Base-by-base conservation (phyloP, 139 green algal genomes). In the Coelastrella sp. region DNA sequence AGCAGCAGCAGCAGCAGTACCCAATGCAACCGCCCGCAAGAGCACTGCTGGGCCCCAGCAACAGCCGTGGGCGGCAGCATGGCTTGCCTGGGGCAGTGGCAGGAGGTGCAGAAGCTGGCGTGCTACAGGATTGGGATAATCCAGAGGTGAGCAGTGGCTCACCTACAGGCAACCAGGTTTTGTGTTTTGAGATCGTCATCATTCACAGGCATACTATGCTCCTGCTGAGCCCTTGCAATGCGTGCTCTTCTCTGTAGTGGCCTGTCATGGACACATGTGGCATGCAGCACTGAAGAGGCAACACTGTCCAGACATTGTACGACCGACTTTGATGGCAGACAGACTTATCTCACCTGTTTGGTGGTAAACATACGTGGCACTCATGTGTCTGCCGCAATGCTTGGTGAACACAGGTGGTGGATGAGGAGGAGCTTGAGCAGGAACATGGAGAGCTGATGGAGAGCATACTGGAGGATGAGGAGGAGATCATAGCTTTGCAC, bases 401-500 rank as follows among this genome's bases (percentile, higher is more conserved):
- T n/a, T n/a, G n/a, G n/a, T n/a, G n/a, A 32, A 21, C 21, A 3
- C 62, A 43, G 62, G 62, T 71, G 62, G 78, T 79, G 23, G 79
- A 80, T 30, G 81, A 86, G 11, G 79, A 80, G 34, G 62, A 80
- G 35, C 71, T 86, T 66, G 34, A 83, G 62, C 64, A 59, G 4
- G 69, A 57, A 37, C 76, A 72, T 35, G 90, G 91, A 37, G 88
- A 93, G 38, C 84, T 96, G 59, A 94, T 98, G 91, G 91, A 96
- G 62, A 88, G 80, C 74, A 96, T 98, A 35, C 85, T 96, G 69
- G 88, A 96, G 77, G 95, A 97, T 53, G 96, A 98, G 86, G 96
- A 98, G 81, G 90, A 95, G 53, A 91, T 99, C 38, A 96, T 98
- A 64, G 91, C 90, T 3, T 90, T 92, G 27, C 96, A 99, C 90